These are phyloP conservation scores for Excoecaria agallocha DNA, from an alignment of 345 rosid species.

Conservation along the genomic window DNA sequence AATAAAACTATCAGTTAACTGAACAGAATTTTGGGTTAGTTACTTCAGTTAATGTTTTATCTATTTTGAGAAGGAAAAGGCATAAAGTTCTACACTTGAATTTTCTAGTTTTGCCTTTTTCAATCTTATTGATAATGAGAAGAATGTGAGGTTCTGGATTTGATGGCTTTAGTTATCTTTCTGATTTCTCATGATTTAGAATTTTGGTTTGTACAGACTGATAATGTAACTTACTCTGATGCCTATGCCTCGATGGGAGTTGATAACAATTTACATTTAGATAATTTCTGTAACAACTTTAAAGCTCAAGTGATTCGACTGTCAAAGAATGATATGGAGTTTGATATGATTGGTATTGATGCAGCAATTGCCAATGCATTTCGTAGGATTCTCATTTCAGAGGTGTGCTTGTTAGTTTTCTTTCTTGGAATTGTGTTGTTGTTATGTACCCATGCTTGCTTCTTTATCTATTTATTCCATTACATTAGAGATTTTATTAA, in stretches of 20 bases:
- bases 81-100: not conserved
- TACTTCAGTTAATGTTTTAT: not conserved
- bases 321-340: conserved; percentile 60
- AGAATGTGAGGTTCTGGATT: not conserved
- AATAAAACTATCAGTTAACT: not conserved
- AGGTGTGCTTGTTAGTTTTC: conserved; percentile 45
- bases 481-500: not conserved
- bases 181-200: not conserved
- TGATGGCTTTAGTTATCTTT: conserved; percentile 2
- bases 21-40: not conserved
- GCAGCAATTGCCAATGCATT: conserved; percentile 85
- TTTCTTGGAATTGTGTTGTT: not conserved
- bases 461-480: not conserved
- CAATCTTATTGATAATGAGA: too few relatives aligned
- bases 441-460: not conserved
- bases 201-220: conserved; percentile 52
- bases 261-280: conserved; percentile 59
- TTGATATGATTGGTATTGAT: conserved; percentile 85
- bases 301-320: conserved; percentile 51
- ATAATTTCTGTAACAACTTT: conserved; percentile 51
- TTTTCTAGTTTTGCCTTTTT: not conserved
- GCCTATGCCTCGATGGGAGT: conserved; percentile 74
- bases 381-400: conserved; percentile 85
- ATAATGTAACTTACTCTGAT: conserved; percentile 59
- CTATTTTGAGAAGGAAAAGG: conserved; percentile 1